Percentiles rank a stretch among this genome's conserved stretches.
Evolutionary conservation across 352 stramenopile genomes (phyloP).

Genomic region (Pythium aristosporum): DNA sequence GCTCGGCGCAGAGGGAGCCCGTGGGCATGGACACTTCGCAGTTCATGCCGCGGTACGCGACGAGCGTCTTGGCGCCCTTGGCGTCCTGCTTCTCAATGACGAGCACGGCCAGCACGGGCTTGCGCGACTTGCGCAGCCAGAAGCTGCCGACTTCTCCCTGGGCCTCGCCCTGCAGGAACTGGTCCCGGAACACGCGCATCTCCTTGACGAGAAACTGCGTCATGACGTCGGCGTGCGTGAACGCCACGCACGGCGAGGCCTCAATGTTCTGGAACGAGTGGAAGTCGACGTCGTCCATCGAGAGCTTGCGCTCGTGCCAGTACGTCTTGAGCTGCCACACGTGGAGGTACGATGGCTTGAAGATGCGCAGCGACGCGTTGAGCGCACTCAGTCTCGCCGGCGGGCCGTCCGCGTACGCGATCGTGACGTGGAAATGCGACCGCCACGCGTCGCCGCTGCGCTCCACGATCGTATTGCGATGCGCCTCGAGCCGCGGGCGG

Average conservation of each 20-base stretch:
- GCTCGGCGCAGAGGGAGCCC: conserved; percentile 95
- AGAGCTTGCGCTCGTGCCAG: conserved; percentile 96
- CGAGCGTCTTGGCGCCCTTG: conserved; percentile 42
- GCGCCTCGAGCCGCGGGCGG: conserved; percentile 91
- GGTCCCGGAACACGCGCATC: conserved; percentile 88
- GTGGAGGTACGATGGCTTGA: conserved; percentile 95
- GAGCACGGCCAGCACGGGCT: conserved; percentile 97
- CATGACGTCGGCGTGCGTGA: conserved; percentile 75
- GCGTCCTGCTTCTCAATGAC: conserved; percentile 89
- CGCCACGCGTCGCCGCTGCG: conserved; percentile 91
- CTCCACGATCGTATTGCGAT: conserved; percentile 92
- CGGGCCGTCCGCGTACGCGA: conserved; percentile 96
- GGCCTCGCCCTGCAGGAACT: conserved; percentile 74
- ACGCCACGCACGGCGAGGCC: conserved; percentile 89
- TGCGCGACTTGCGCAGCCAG: conserved; percentile 98
- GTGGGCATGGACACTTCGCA: conserved; percentile 98
- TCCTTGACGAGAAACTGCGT: conserved; percentile 90
- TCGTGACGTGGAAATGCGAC: conserved; percentile 94
- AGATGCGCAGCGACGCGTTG: conserved; percentile 94
- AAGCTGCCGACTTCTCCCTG: conserved; percentile 92
- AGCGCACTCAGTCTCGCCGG: conserved; percentile 95
- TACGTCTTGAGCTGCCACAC: conserved; percentile 99
- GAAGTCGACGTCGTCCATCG: conserved; percentile 95
- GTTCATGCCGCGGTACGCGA: conserved; percentile 97
- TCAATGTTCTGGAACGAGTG: conserved; percentile 98